Percentiles rank a stretch among this genome's conserved stretches.
phyloP scores from a whole-genome alignment of 2,329 filamentous ascomycete species.

The Colletotrichum godetiae region DNA sequence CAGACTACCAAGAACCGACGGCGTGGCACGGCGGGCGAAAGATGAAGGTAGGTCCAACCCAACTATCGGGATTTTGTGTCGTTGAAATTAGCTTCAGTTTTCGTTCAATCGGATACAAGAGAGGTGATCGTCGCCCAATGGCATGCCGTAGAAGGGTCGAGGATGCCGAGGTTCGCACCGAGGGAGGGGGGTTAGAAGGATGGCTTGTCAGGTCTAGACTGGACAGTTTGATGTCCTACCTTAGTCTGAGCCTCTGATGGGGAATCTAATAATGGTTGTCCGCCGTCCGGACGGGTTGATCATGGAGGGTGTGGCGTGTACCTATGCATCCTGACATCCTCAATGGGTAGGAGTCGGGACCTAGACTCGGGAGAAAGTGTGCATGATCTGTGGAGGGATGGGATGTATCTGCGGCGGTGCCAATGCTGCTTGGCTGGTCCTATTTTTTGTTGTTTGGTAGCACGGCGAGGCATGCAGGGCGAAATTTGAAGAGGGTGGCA shows the following conservation, averaged over 20 bases:
- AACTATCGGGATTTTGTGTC: neutral
- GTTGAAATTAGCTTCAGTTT: slow-evolving; percentile 24
- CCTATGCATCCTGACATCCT: neutral
- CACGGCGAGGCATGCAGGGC: slow-evolving; percentile 1
- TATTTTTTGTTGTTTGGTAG: neutral
- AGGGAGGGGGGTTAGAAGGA: neutral
- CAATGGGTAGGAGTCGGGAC: neutral
- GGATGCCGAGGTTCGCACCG: slow-evolving; percentile 28
- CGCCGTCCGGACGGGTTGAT: neutral
- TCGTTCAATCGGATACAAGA: neutral
- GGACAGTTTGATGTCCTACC: neutral
- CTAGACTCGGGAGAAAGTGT: neutral
- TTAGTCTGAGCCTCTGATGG: neutral
- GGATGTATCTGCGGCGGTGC: neutral
- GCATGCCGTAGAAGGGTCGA: neutral
- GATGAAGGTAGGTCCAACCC: neutral
- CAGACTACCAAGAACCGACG: slow-evolving; percentile 9
- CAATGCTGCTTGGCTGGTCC: neutral
- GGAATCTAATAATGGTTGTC: neutral
- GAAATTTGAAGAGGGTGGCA: neutral
- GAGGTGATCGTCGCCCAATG: slow-evolving; percentile 18
- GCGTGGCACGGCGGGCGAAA: slow-evolving; percentile 6
- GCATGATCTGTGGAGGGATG: neutral
- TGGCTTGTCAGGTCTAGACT: neutral
- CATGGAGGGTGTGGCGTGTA: slow-evolving; percentile 12